Conservation (phyloP, 352 stramenopile genomes). For the Phytophthora pluvialis region DNA sequence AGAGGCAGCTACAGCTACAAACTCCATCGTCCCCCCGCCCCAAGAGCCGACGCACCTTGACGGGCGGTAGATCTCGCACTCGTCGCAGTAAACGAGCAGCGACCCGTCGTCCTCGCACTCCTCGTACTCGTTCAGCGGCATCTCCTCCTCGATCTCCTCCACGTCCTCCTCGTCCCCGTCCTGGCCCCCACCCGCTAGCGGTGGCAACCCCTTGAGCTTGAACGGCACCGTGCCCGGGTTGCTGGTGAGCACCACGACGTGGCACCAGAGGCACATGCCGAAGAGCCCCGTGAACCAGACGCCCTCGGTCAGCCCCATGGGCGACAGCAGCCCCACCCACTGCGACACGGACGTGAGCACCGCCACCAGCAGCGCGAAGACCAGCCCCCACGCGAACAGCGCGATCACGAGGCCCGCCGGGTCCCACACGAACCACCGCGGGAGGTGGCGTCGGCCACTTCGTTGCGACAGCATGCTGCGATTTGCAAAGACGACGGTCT, state of each 20-base stretch:
- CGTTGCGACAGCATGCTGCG: background rate
- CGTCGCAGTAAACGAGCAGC: constrained; percentile 81
- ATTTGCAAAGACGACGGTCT: constrained; percentile 12
- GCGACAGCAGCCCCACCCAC: constrained; percentile 67
- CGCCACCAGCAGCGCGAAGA: constrained; percentile 48
- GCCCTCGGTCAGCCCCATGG: constrained; percentile 46
- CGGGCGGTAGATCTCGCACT: constrained; percentile 79
- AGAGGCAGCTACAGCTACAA: background rate
- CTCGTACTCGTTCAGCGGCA: constrained; percentile 72
- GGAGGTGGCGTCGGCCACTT: background rate
- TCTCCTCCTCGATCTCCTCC: constrained; percentile 67
- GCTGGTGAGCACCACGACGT: constrained; percentile 75
- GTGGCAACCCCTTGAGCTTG: constrained; percentile 36
- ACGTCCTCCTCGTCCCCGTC: constrained; percentile 30
- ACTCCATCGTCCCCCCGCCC: background rate
- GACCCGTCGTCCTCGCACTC: constrained; percentile 75
- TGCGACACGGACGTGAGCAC: constrained; percentile 57
- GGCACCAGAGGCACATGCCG: constrained; percentile 76
- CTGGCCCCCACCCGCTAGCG: constrained; percentile 6
- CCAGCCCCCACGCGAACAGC: constrained; percentile 61
- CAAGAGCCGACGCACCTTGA: constrained; percentile 47
- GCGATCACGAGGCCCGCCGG: constrained; percentile 70
- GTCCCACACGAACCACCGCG: constrained; percentile 69
- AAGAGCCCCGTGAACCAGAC: constrained; percentile 63
- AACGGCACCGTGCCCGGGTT: constrained; percentile 77